A percentile compares a stretch with the other conserved stretches of the same genome.
Evolutionary conservation across 176 grass and related monocot genomes (phyloP).

Genomic region (Saccharum officinarum): DNA sequence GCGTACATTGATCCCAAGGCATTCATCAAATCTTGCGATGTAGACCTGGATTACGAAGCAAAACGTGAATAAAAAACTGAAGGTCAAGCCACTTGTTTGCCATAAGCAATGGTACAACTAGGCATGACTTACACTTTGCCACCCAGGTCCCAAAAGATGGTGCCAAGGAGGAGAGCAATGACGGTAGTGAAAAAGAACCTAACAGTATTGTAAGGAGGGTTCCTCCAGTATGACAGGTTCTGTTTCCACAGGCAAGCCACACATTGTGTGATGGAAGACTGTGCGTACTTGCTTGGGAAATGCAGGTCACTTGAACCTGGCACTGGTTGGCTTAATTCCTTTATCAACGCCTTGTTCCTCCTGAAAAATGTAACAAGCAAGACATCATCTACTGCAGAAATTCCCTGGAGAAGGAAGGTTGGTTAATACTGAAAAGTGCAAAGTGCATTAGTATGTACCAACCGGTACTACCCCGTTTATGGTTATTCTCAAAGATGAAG

Average conservation of each 20-base stretch:
- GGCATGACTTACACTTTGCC: conserved; percentile 57
- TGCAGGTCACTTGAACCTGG: conserved; percentile 67
- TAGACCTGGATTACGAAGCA: conserved; percentile 37
- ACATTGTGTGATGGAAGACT: conserved; percentile 63
- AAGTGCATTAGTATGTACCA: not conserved
- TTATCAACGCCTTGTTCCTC: conserved; percentile 68
- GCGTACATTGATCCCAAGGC: conserved; percentile 85
- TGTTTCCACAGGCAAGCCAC: conserved; percentile 90
- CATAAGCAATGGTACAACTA: conserved; percentile 4
- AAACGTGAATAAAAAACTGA: not conserved
- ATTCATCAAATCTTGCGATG: conserved; percentile 64
- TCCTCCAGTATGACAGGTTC: conserved; percentile 84
- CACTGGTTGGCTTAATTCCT: conserved; percentile 55
- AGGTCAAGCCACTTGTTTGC: not conserved
- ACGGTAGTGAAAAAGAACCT: conserved; percentile 64
- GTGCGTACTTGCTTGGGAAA: conserved; percentile 63
- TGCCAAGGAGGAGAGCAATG: conserved; percentile 64
- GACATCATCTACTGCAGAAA: conserved; percentile 6
- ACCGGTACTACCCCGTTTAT: not conserved
- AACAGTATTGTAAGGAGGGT: conserved; percentile 76
- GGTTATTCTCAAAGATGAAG: not conserved
- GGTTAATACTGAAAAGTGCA: not conserved
- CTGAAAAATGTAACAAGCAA: conserved; percentile 36
- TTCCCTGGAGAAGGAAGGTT: conserved; percentile 15
- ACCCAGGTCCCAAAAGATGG: conserved; percentile 89